These are phyloP conservation scores for Fusarium beomiforme DNA, from an alignment of 2,329 filamentous ascomycete species.

Conservation along the genomic window DNA sequence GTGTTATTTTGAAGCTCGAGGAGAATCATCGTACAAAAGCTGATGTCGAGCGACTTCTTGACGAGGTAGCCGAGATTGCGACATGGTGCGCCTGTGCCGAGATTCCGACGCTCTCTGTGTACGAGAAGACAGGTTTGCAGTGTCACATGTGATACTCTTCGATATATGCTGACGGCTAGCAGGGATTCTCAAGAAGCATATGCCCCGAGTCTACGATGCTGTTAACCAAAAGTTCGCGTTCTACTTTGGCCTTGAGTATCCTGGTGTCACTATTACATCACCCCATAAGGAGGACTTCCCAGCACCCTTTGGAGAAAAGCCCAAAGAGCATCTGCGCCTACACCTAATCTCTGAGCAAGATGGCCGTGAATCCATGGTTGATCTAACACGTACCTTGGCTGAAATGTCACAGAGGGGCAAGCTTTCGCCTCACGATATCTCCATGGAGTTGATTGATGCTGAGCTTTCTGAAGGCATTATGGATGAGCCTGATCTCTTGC, in stretches of 20 bases:
- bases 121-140: conserved; percentile 83
- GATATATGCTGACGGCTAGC: conserved; percentile 13
- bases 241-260: conserved; percentile 84
- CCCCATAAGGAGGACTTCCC: conserved; percentile 54
- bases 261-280: conserved; percentile 69
- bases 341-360: conserved; percentile 89
- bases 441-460: conserved; percentile 84
- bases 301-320: conserved; percentile 42
- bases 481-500: conserved; percentile 87
- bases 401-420: conserved; percentile 95
- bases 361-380: conserved; percentile 91
- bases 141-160: background rate
- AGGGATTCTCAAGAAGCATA: conserved; percentile 91
- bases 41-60: conserved; percentile 83
- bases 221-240: conserved; percentile 82
- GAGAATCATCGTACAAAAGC: conserved; percentile 74
- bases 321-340: conserved; percentile 62
- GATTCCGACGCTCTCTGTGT: conserved; percentile 87
- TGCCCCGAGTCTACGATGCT: conserved; percentile 83
- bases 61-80: conserved; percentile 89
- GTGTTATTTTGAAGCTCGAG: conserved; percentile 82
- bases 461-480: conserved; percentile 85
- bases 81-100: conserved; percentile 94
- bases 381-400: conserved; percentile 91
- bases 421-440: conserved; percentile 83